phyloP scores from a whole-genome alignment of 805 yeast genomes.

The Tetrapisispora iriomotensis region DNA sequence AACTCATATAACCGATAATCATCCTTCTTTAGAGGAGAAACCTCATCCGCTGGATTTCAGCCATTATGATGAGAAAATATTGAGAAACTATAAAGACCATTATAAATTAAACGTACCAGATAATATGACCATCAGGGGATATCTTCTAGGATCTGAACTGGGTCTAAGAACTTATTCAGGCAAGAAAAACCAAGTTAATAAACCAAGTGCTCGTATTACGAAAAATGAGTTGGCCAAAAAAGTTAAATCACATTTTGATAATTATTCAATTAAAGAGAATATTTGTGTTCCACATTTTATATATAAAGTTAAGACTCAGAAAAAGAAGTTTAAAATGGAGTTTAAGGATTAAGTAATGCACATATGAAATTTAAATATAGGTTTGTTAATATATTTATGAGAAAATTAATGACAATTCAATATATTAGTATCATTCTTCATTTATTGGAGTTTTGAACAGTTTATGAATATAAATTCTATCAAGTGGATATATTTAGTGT shows the following conservation, averaged over 20 bases:
- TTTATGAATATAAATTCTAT: not conserved
- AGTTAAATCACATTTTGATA: conserved; percentile 59
- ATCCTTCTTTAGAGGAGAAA: conserved; percentile 47
- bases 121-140: conserved; percentile 60
- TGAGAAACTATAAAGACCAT: conserved; percentile 58
- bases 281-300: conserved; percentile 84
- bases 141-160: conserved; percentile 54
- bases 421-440: not conserved
- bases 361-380: not conserved
- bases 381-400: not conserved
- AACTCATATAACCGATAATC: conserved; percentile 66
- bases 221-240: conserved; percentile 51
- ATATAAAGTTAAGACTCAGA: conserved; percentile 72
- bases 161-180: conserved; percentile 56
- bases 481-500: not conserved
- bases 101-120: conserved; percentile 49
- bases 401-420: not conserved
- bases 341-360: conserved; percentile 16
- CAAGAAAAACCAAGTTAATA: conserved; percentile 15
- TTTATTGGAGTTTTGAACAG: not conserved
- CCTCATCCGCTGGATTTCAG: conserved; percentile 62
- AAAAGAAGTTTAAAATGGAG: conserved; percentile 34
- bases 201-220: conserved; percentile 35
- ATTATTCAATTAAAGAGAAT: conserved; percentile 57
- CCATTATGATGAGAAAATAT: conserved; percentile 47